A percentile compares a stretch with the other conserved stretches of the same genome.
phyloP scores from a whole-genome alignment of 805 yeast genomes.

The Millerago galiae region DNA sequence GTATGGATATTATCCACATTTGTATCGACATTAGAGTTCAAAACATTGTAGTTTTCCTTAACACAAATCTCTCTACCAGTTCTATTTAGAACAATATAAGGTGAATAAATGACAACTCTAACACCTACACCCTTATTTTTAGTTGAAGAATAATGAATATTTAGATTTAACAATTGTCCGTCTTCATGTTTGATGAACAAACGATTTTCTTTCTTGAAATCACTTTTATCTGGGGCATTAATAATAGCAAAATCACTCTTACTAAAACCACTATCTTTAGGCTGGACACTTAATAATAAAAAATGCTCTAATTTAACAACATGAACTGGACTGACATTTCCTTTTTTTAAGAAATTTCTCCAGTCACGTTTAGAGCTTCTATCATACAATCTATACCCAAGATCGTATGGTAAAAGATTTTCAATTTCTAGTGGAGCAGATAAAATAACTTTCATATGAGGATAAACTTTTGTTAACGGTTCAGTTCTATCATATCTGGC shows the following conservation, averaged over 20 bases:
- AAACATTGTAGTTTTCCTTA: constrained; percentile 45
- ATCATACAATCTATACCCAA: constrained; percentile 70
- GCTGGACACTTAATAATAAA: constrained; percentile 62
- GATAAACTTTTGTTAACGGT: constrained; percentile 69
- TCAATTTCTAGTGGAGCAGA: constrained; percentile 85
- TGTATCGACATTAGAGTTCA: constrained; percentile 36
- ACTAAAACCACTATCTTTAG: constrained; percentile 52
- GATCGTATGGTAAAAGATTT: constrained; percentile 77
- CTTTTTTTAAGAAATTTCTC: constrained; percentile 55
- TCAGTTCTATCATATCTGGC: constrained; percentile 61
- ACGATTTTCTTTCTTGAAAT: constrained; percentile 48
- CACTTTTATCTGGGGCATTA: constrained; percentile 47
- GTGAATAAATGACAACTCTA: constrained; percentile 68
- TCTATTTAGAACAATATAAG: constrained; percentile 76
- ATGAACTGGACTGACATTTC: constrained; percentile 68
- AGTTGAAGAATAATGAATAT: constrained; percentile 53
- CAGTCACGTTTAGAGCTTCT: constrained; percentile 64
- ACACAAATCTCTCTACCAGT: constrained; percentile 63
- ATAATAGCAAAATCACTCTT: constrained; percentile 70
- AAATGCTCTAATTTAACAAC: constrained; percentile 70
- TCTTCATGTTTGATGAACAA: constrained; percentile 49
- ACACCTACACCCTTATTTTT: constrained; percentile 51
- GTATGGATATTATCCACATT: constrained; percentile 26
- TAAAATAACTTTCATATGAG: constrained; percentile 70
- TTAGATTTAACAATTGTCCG: constrained; percentile 62